Conservation (phyloP, 495 filamentous ascomycete genomes). For the Penicillium lividum region DNA sequence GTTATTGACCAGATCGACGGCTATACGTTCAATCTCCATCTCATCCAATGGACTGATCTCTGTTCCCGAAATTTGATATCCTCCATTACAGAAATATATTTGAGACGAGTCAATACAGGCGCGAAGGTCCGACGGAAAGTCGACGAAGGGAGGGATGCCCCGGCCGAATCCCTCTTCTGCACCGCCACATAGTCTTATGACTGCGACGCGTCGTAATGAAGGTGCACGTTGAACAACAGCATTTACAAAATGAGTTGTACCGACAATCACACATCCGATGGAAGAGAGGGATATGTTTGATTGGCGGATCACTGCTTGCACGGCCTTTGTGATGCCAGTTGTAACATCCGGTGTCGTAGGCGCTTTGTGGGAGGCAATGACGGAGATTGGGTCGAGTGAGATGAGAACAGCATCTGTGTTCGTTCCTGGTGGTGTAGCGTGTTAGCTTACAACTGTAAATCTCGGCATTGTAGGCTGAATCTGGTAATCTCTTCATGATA, state of each 20-base stretch:
- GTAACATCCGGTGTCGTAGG: constrained; percentile 61
- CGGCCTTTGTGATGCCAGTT: constrained; percentile 53
- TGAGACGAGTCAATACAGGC: constrained; percentile 27
- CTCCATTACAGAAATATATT: constrained; percentile 23
- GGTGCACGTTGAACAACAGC: constrained; percentile 56
- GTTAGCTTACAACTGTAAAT: neutral
- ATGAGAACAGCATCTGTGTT: constrained; percentile 64
- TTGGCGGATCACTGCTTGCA: constrained; percentile 46
- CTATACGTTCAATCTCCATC: constrained; percentile 16
- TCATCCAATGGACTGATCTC: constrained; percentile 23
- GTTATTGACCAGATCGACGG: constrained; percentile 7
- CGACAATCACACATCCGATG: constrained; percentile 59
- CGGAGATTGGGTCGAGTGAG: constrained; percentile 46
- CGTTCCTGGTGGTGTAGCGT: constrained; percentile 40
- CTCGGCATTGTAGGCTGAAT: too few relatives aligned
- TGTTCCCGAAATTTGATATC: constrained; percentile 25
- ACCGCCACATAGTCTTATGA: constrained; percentile 51
- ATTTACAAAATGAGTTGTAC: constrained; percentile 66
- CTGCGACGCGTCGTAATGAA: constrained; percentile 51
- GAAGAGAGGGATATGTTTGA: constrained; percentile 36
- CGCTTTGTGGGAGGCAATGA: constrained; percentile 56
- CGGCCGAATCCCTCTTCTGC: constrained; percentile 47
- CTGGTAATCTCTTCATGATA: neutral
- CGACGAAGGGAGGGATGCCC: constrained; percentile 54
- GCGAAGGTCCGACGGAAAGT: constrained; percentile 37